Conservation (phyloP, 2,329 filamentous ascomycete species). For the Claviceps cyperi region DNA sequence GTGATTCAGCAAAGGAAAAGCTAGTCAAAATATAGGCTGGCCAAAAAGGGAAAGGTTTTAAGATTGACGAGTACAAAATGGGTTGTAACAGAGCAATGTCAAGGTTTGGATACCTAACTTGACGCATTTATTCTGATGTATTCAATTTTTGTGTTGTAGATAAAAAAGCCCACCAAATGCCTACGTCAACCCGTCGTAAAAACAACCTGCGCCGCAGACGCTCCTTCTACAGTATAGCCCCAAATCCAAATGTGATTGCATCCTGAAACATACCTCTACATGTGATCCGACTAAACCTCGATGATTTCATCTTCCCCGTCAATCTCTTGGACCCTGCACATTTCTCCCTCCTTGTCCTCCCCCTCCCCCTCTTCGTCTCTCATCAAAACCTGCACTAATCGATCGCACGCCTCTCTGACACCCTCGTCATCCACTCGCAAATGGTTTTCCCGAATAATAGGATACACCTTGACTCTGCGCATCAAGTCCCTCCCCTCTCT, state of each 20-base stretch:
- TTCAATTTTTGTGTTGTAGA: too few species aligned
- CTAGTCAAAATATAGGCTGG: not conserved
- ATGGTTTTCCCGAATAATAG: slow-evolving; percentile 78
- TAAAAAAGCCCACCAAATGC: too few species aligned
- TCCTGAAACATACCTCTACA: not conserved
- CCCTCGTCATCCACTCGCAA: slow-evolving; percentile 60
- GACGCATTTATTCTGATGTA: too few species aligned
- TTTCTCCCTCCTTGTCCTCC: slow-evolving; percentile 25
- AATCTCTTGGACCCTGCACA: slow-evolving; percentile 26
- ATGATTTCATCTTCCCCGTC: slow-evolving; percentile 40
- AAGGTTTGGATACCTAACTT: too few species aligned
- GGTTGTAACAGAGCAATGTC: not conserved
- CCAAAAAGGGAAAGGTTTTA: not conserved
- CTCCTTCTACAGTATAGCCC: not conserved
- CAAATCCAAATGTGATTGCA: not conserved
- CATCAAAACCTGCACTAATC: slow-evolving; percentile 80
- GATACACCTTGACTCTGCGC: slow-evolving; percentile 70
- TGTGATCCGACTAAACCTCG: slow-evolving; percentile 29
- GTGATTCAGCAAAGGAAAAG: not conserved
- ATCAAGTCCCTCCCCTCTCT: slow-evolving; percentile 59
- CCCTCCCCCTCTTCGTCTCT: slow-evolving; percentile 49
- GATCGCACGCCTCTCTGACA: slow-evolving; percentile 73
- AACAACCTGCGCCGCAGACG: not conserved
- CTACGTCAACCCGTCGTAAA: not conserved
- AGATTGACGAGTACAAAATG: too few species aligned